A percentile compares a stretch with the other conserved stretches of the same genome.
phyloP scores from a whole-genome alignment of 768 basidiomycete genomes.

The Kwoniella dendrophila region DNA sequence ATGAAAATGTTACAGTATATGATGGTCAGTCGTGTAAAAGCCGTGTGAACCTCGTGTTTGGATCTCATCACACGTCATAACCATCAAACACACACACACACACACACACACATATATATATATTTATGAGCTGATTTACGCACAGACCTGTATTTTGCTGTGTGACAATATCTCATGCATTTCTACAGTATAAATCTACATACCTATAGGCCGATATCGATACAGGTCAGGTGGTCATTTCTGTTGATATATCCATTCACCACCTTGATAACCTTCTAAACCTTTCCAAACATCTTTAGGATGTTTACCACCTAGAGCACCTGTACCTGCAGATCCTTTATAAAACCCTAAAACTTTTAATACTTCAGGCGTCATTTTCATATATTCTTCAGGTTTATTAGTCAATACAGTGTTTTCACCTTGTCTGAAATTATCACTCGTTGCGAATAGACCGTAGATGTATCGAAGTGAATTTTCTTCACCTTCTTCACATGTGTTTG shows the following conservation, averaged over 20 bases:
- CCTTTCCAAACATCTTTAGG: slow-evolving; percentile 25
- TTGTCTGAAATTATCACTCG: slow-evolving; percentile 32
- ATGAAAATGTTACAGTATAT: no score
- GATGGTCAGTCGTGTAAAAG: no score
- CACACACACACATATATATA: no score
- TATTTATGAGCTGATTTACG: no score
- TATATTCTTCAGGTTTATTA: slow-evolving; percentile 26
- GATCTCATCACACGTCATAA: no score
- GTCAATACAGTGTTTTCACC: slow-evolving; percentile 26
- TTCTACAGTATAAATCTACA: no score
- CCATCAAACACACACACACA: no score
- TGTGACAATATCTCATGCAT: no score
- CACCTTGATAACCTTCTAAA: slow-evolving; percentile 25
- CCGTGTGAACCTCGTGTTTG: no score
- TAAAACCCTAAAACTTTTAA: slow-evolving; percentile 24
- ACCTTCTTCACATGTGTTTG: slow-evolving; percentile 17
- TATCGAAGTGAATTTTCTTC: slow-evolving; percentile 22
- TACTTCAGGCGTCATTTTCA: slow-evolving; percentile 31
- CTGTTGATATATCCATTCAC: slow-evolving; percentile 26
- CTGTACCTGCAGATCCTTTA: slow-evolving; percentile 24
- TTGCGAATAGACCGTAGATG: slow-evolving; percentile 31
- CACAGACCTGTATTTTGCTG: no score
- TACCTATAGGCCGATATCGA: no score
- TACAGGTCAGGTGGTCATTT: no score
- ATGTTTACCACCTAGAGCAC: slow-evolving; percentile 18